phyloP scores from a whole-genome alignment of 495 filamentous ascomycete species.

The Collariella sp. region DNA sequence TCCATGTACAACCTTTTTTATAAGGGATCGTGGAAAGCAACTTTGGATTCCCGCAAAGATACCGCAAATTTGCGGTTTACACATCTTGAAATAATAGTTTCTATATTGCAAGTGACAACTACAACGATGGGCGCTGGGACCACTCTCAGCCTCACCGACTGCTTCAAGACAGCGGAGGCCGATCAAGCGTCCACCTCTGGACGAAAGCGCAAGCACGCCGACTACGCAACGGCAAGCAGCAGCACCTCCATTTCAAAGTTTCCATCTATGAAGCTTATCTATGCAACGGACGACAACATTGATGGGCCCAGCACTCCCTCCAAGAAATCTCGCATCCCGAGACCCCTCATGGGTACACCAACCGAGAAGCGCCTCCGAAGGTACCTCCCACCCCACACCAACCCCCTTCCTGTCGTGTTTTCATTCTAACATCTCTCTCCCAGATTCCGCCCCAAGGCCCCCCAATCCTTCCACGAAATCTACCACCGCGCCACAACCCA shows the following conservation, averaged over 20 bases:
- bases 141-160: no score
- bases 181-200: neutral
- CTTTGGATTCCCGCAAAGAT: no score
- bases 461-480: constrained; percentile 29
- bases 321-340: constrained; percentile 1
- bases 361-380: constrained; percentile 19
- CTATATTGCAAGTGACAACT: no score
- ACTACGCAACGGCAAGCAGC: neutral
- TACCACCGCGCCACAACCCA: constrained; percentile 35
- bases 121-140: constrained; percentile 1
- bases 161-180: no score
- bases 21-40: no score
- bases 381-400: constrained; percentile 1
- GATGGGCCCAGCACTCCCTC: neutral
- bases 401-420: neutral
- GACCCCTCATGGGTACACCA: neutral
- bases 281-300: neutral
- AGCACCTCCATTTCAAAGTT: neutral
- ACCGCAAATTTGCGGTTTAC: no score
- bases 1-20: no score
- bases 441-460: constrained; percentile 31
- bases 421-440: no score
- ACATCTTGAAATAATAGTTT: no score
- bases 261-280: neutral
- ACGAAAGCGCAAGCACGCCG: constrained; percentile 9